A percentile compares a stretch with the other conserved stretches of the same genome.
Evolutionary conservation across 768 basidiomycete species (phyloP).

Genomic region (Termitomyces sp.): DNA sequence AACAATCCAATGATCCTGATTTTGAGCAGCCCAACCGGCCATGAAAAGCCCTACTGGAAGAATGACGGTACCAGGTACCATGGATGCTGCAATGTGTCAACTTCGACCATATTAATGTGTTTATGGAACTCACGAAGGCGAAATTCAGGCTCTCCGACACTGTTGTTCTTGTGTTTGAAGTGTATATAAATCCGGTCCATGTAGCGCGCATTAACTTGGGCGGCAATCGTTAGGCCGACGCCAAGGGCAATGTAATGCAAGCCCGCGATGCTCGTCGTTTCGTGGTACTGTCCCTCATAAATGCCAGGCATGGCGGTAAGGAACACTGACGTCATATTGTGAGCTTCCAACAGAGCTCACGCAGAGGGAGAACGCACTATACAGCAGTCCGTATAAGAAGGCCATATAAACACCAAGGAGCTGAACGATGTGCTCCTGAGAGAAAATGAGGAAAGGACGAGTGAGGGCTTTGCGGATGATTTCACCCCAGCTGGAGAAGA

Average conservation of each 20-base stretch:
- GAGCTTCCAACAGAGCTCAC: background rate
- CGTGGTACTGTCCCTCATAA: conserved; percentile 48
- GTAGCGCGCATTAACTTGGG: conserved; percentile 48
- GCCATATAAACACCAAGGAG: conserved; percentile 65
- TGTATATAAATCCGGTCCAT: conserved; percentile 53
- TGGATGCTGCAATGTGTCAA: conserved; percentile 36
- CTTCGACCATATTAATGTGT: background rate
- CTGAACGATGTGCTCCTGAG: conserved; percentile 60
- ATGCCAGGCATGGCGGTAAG: conserved; percentile 61
- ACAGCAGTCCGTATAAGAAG: conserved; percentile 60
- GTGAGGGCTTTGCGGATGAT: conserved; percentile 50
- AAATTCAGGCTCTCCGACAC: conserved; percentile 46
- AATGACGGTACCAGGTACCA: conserved; percentile 52
- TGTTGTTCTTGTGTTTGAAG: conserved; percentile 43
- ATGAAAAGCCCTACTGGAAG: conserved; percentile 68
- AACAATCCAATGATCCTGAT: conserved; percentile 60
- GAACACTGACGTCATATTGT: conserved; percentile 39
- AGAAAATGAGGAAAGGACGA: conserved; percentile 66
- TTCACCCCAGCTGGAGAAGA: conserved; percentile 39
- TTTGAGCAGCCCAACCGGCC: conserved; percentile 64
- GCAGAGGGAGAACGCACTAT: conserved; percentile 34
- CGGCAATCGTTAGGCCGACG: conserved; percentile 47
- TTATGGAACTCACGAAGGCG: conserved; percentile 35
- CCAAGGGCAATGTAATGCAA: conserved; percentile 72
- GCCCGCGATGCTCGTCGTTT: conserved; percentile 54